Conservation (phyloP, 768 basidiomycete species). For the Leucogyrophana mollusca region DNA sequence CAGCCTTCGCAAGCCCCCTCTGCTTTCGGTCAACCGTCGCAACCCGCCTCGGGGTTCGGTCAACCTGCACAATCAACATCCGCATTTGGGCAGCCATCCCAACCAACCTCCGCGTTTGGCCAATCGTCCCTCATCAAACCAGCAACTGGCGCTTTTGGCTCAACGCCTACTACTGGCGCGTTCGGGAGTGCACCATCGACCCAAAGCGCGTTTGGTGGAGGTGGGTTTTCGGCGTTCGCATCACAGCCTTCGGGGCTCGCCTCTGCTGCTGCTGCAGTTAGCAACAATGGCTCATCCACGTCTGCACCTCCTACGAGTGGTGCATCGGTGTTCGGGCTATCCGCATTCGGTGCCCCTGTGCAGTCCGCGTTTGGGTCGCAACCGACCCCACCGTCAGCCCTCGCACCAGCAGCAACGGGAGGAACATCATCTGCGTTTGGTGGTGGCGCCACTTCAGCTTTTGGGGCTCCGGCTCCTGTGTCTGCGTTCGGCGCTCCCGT, state of each 20-base stretch:
- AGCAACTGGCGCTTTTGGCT: conserved; percentile 50
- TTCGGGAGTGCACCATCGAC: conserved; percentile 22
- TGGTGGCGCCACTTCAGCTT: conserved; percentile 16
- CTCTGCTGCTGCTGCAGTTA: conserved; percentile 8
- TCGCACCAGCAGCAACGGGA: conserved; percentile 13
- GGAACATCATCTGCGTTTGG: conserved; percentile 6
- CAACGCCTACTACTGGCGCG: conserved; percentile 30
- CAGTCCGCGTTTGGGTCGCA: conserved; percentile 27
- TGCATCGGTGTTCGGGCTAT: conserved; percentile 12
- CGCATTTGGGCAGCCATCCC: conserved; percentile 35
- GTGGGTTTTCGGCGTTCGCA: conserved; percentile 54
- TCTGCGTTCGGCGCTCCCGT: conserved; percentile 15
- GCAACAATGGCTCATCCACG: neutral
- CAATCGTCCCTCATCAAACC: conserved; percentile 45
- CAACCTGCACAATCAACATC: conserved; percentile 32
- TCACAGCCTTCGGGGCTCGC: conserved; percentile 44
- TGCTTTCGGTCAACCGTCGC: conserved; percentile 33
- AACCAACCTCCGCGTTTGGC: conserved; percentile 29
- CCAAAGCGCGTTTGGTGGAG: conserved; percentile 22
- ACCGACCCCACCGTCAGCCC: conserved; percentile 11
- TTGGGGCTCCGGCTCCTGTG: conserved; percentile 14
- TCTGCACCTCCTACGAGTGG: conserved; percentile 4
- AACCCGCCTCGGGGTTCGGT: conserved; percentile 36
- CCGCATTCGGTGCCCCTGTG: conserved; percentile 16
- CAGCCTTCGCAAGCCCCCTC: conserved; percentile 27